phyloP scores from a whole-genome alignment of 1,284 basidiomycete genomes.

The Tetrapyrgos nigripes region DNA sequence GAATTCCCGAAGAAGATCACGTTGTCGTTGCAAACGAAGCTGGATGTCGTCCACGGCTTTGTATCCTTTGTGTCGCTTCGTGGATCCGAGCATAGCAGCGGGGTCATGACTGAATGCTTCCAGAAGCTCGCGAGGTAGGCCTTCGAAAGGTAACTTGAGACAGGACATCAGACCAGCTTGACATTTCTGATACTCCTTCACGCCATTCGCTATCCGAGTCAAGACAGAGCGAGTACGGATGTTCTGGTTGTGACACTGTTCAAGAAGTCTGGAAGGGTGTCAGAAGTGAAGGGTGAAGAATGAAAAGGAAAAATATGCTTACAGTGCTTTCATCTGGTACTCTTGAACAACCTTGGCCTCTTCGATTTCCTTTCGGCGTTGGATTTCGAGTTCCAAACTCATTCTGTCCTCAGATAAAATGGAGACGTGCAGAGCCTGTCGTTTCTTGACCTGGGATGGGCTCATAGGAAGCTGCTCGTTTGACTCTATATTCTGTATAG shows the following conservation, averaged over 20 bases:
- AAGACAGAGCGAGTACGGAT: constrained; percentile 67
- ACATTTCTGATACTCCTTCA: constrained; percentile 68
- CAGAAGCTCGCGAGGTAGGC: constrained; percentile 66
- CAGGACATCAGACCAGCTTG: constrained; percentile 53
- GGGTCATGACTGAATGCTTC: constrained; percentile 80
- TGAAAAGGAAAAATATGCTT: constrained; percentile 29
- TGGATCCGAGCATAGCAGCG: constrained; percentile 67
- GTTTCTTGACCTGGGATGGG: constrained; percentile 10
- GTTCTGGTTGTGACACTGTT: constrained; percentile 64
- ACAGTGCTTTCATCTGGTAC: constrained; percentile 69
- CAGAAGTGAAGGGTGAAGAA: constrained; percentile 15
- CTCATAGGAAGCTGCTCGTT: background rate
- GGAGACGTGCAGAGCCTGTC: constrained; percentile 25
- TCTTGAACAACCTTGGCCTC: constrained; percentile 57
- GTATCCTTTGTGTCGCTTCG: constrained; percentile 64
- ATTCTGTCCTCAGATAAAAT: constrained; percentile 34
- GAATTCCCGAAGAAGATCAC: constrained; percentile 59
- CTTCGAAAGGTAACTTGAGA: constrained; percentile 49
- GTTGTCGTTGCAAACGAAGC: constrained; percentile 62
- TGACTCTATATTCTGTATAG: background rate
- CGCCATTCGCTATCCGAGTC: constrained; percentile 62
- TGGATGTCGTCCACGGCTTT: constrained; percentile 77
- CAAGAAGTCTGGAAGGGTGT: constrained; percentile 53
- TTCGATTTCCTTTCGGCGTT: constrained; percentile 47
- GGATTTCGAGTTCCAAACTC: constrained; percentile 34